Evolutionary conservation across 1,284 basidiomycete genomes (phyloP).

Genomic region (Somion occarium): DNA sequence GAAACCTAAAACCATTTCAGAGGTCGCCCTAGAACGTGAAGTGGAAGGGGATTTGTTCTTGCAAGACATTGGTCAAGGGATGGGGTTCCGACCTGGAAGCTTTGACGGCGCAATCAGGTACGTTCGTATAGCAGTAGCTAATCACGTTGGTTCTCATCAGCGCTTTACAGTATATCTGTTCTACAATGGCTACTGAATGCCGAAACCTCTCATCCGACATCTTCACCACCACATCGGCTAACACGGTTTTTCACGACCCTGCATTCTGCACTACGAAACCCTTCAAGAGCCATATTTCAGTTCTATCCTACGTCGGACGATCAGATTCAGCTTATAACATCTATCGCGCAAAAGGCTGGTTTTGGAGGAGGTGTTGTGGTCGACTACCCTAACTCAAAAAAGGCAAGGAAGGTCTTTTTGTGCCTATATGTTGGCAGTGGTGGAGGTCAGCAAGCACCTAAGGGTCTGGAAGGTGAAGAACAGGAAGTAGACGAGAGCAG

Average conservation of each 20-base stretch:
- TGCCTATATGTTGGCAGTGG: constrained; percentile 85
- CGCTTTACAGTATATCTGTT: constrained; percentile 79
- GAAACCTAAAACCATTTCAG: constrained; percentile 44
- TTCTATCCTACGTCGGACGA: constrained; percentile 96
- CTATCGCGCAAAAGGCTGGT: constrained; percentile 89
- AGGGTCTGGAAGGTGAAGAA: constrained; percentile 70
- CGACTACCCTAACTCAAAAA: constrained; percentile 95
- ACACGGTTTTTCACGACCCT: constrained; percentile 95
- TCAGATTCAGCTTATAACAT: constrained; percentile 93
- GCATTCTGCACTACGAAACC: constrained; percentile 87
- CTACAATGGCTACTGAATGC: constrained; percentile 99
- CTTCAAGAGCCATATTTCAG: constrained; percentile 91
- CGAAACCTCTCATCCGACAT: constrained; percentile 86
- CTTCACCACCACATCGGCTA: constrained; percentile 89
- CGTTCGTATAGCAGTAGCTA: constrained; percentile 14
- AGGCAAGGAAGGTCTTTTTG: constrained; percentile 89
- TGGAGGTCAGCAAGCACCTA: constrained; percentile 57
- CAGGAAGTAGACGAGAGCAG: constrained; percentile 40
- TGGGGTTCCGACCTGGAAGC: constrained; percentile 92
- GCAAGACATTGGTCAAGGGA: constrained; percentile 91
- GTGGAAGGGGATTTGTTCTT: constrained; percentile 92
- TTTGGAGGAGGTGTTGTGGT: constrained; percentile 97
- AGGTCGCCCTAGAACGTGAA: constrained; percentile 91
- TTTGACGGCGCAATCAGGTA: constrained; percentile 98
- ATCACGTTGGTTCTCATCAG: background rate